Evolutionary conservation across 257 asterid genomes (phyloP).

Genomic region (Nicotiana otophora): DNA sequence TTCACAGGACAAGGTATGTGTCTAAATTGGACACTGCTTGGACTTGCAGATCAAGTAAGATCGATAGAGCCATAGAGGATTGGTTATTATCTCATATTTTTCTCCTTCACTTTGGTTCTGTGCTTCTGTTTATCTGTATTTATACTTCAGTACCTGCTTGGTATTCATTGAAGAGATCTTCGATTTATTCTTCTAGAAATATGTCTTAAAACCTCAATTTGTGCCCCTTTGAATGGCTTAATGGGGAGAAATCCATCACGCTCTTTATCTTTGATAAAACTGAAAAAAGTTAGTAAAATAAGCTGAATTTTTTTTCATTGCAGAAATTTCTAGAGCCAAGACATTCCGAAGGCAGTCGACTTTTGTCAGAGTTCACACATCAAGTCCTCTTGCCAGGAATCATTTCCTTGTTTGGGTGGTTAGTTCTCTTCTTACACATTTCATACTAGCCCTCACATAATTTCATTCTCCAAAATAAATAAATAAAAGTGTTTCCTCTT

Average conservation of each 20-base stretch:
- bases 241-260: not conserved
- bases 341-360: slow-evolving; percentile 82
- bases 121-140: not conserved
- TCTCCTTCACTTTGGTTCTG: not conserved
- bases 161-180: not conserved
- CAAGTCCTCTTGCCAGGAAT: slow-evolving; percentile 64
- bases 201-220: not conserved
- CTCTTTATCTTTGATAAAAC: not conserved
- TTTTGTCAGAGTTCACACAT: slow-evolving; percentile 77
- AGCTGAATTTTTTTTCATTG: slow-evolving; percentile 7
- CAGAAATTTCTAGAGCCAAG: slow-evolving; percentile 67
- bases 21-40: not conserved
- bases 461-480: not conserved
- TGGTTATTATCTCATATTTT: not conserved
- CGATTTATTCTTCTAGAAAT: not conserved
- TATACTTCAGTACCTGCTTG: not conserved
- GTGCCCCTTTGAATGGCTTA: not conserved
- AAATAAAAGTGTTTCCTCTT: not conserved
- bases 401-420: slow-evolving; percentile 85
- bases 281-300: not conserved
- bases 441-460: not conserved
- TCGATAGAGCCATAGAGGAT: not conserved
- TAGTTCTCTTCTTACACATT: slow-evolving; percentile 7
- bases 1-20: not conserved
- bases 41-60: not conserved